Evolutionary conservation across 768 basidiomycete genomes (phyloP).

Genomic region (Rhodotorula babjevae): DNA sequence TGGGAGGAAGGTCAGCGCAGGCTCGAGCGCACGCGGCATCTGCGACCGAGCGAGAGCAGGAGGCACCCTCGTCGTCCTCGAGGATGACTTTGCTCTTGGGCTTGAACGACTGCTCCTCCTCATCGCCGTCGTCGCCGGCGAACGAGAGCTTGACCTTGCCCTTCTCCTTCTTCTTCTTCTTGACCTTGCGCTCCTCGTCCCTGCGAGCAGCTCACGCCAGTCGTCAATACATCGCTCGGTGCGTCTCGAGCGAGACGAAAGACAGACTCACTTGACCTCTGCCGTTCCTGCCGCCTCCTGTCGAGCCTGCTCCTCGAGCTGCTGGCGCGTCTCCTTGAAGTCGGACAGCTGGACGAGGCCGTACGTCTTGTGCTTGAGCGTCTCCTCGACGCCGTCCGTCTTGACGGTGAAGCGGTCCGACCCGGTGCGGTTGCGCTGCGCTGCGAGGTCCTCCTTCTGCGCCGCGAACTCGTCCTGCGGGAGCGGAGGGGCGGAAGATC

Average conservation of each 20-base stretch:
- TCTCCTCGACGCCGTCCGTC: conserved; percentile 90
- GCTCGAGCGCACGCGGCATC: background rate
- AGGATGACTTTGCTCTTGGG: conserved; percentile 6
- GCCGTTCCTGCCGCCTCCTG: conserved; percentile 77
- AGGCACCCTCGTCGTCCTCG: background rate
- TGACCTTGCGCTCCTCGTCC: conserved; percentile 37
- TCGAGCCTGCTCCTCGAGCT: conserved; percentile 37
- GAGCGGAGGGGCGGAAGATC: background rate
- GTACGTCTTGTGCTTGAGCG: conserved; percentile 81
- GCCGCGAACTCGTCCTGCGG: conserved; percentile 35
- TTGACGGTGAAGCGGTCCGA: conserved; percentile 86
- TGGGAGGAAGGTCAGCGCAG: conserved; percentile 17
- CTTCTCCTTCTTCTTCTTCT: conserved; percentile 89
- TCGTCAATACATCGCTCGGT: background rate
- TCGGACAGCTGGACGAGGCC: conserved; percentile 70
- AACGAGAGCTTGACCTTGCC: conserved; percentile 87
- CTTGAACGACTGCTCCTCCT: conserved; percentile 27
- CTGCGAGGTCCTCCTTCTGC: conserved; percentile 29
- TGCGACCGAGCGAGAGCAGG: background rate
- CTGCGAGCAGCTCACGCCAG: conserved; percentile 16
- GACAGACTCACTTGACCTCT: conserved; percentile 73
- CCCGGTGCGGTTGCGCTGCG: conserved; percentile 44
- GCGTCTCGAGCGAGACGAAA: background rate
- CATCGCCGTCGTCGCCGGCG: conserved; percentile 65
- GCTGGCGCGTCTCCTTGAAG: conserved; percentile 38